Evolutionary conservation across 73 alveolate species (phyloP).

Genomic region (Tetrahymena elliotti): DNA sequence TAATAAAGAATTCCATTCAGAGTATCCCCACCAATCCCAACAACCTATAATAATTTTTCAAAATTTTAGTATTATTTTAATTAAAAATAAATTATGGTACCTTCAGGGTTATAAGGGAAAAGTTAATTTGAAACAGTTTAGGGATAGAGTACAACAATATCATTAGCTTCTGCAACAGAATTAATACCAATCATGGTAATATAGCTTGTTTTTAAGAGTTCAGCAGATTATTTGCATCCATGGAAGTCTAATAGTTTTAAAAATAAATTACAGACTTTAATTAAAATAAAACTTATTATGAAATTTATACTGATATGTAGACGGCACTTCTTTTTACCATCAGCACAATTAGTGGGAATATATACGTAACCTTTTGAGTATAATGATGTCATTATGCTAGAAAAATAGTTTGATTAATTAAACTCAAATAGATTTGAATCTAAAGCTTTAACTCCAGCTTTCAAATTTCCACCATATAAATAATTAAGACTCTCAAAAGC

Average conservation of each 20-base stretch:
- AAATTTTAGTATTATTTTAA: neutral
- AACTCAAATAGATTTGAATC: neutral
- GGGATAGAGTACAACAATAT: slow-evolving; percentile 45
- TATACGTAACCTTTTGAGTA: slow-evolving; percentile 30
- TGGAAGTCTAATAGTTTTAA: slow-evolving; percentile 28
- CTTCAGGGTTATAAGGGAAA: slow-evolving; percentile 40
- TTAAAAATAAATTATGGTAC: neutral
- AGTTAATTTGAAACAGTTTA: neutral
- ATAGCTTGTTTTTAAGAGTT: slow-evolving; percentile 2
- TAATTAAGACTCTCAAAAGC: slow-evolving; percentile 27
- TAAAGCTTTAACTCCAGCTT: neutral
- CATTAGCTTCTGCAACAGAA: slow-evolving; percentile 48
- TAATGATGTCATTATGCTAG: neutral
- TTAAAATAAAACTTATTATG: neutral
- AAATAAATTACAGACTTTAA: neutral
- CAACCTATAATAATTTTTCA: slow-evolving; percentile 34
- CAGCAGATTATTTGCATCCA: slow-evolving; percentile 42
- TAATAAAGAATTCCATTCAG: slow-evolving; percentile 8
- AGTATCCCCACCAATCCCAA: slow-evolving; percentile 69
- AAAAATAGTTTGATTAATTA: slow-evolving; percentile 13
- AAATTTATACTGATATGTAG: neutral
- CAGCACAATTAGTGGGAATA: slow-evolving; percentile 42
- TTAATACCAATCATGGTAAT: slow-evolving; percentile 39
- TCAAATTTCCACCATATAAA: neutral
- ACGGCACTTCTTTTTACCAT: neutral